A percentile compares a stretch with the other conserved stretches of the same genome.
Conservation (phyloP, 192 early-diverging fungal species). For the Umbelopsis sp. region DNA sequence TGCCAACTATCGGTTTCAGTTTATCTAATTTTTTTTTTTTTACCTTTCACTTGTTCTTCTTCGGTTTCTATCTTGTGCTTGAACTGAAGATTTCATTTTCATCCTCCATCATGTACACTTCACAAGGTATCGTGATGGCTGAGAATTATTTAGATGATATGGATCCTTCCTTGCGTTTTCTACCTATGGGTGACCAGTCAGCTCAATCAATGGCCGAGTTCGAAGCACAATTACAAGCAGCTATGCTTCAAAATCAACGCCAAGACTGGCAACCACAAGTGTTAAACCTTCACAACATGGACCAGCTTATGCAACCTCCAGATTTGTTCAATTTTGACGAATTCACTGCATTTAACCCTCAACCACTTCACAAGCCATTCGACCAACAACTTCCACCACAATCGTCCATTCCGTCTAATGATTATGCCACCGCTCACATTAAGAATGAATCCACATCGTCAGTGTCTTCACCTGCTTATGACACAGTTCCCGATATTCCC, state of each 20-base stretch:
- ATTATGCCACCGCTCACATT: not conserved
- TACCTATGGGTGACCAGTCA: not conserved
- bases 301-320: not conserved
- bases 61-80: too few species aligned
- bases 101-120: conserved; percentile 1
- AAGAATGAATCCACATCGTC: not conserved
- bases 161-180: not conserved
- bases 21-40: not conserved
- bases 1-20: not conserved
- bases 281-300: not conserved
- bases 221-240: not conserved
- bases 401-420: not conserved
- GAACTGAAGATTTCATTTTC: too few species aligned
- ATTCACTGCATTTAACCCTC: not conserved
- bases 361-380: not conserved
- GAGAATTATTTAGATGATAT: conserved; percentile 1
- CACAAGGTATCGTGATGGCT: not conserved
- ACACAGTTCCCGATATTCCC: not conserved
- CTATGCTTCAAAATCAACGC: not conserved
- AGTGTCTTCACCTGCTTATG: not conserved
- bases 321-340: conserved; percentile 4
- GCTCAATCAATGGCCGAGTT: conserved; percentile 7
- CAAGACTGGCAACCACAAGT: not conserved
- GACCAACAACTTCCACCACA: not conserved
- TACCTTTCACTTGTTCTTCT: not conserved